Evolutionary conservation across 2,329 filamentous ascomycete species (phyloP).

Genomic region (Xylariaceae sp.): DNA sequence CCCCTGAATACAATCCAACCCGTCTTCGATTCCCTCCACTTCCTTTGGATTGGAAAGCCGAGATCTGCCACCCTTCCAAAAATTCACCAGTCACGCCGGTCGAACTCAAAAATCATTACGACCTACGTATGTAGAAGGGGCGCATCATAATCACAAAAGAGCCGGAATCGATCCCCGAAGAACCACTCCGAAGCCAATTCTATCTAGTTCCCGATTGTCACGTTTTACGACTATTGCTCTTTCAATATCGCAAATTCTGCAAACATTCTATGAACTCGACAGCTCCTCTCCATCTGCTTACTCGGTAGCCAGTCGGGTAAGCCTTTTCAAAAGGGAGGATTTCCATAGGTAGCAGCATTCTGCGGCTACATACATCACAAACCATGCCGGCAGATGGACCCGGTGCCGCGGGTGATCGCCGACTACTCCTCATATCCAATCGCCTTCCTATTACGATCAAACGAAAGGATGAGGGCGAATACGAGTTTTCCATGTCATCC

Average conservation of each 20-base stretch:
- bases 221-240: neutral
- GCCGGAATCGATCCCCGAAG: neutral
- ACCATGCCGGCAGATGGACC: slow-evolving; percentile 24
- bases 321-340: neutral
- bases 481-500: slow-evolving; percentile 93
- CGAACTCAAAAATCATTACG: neutral
- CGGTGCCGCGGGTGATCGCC: slow-evolving; percentile 24
- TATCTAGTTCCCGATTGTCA: neutral
- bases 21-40: neutral
- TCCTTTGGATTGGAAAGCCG: neutral
- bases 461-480: slow-evolving; percentile 82
- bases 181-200: neutral
- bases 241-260: neutral
- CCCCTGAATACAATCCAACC: neutral
- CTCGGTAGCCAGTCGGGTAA: neutral
- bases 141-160: neutral
- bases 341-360: neutral
- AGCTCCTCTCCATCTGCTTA: neutral
- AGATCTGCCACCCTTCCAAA: neutral
- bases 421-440: slow-evolving; percentile 84
- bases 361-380: neutral
- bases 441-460: slow-evolving; percentile 96
- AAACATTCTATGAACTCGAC: neutral
- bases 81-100: neutral
- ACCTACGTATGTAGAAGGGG: neutral